Base-by-base conservation (phyloP, 208 protist genomes). In the Leishmania mexicana region DNA sequence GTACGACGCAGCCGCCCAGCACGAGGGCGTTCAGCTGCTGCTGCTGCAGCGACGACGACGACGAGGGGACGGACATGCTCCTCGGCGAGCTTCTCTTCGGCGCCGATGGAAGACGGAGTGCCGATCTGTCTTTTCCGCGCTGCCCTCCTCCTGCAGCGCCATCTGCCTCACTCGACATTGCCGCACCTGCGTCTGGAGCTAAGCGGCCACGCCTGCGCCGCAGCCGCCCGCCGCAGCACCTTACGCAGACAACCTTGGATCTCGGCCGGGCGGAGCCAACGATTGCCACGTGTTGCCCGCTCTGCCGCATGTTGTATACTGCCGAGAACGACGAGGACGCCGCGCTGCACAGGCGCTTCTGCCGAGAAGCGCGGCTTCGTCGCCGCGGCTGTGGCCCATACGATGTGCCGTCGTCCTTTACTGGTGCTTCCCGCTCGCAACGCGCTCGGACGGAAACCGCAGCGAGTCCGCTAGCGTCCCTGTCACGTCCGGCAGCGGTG, bases 271-370 rank as follows among this genome's bases (percentile, higher is more conserved):
- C 81, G n/a, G 76, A 28, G 24, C 81, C 78, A 11, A 60, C 58
- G 3, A 83, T 79, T 40, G 90, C 74, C 31, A 78, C 65, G 53
- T 84, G 71, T 1, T 97, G 94, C 75, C 53, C 83, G 10, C 75
- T 53, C 17, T 97, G 94, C 79, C 77, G 78, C 21, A 97, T 97
- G 94, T 28, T 95, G 13, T 97, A 88, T 80, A 92, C 87, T 51
- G 53, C 70, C 28, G 60, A 78, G 7, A 31, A 82, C 11, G 78
- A 85, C 13, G 86, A 91, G 53, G 93, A 97, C 58, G 81, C 86
- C 21, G 79, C 78, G 10, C 24, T 97, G 42, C 93, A 97, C 81
- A 15, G 40, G 8, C 86, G 89, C 17, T 79, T 80, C 65, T 97
- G 93, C 62, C 58, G 62, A 31, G 75, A 47, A 28, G 53, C 51